Evolutionary conservation across 2,329 filamentous ascomycete genomes (phyloP).

Genomic region (Pseudocercospora pini-densiflorae): DNA sequence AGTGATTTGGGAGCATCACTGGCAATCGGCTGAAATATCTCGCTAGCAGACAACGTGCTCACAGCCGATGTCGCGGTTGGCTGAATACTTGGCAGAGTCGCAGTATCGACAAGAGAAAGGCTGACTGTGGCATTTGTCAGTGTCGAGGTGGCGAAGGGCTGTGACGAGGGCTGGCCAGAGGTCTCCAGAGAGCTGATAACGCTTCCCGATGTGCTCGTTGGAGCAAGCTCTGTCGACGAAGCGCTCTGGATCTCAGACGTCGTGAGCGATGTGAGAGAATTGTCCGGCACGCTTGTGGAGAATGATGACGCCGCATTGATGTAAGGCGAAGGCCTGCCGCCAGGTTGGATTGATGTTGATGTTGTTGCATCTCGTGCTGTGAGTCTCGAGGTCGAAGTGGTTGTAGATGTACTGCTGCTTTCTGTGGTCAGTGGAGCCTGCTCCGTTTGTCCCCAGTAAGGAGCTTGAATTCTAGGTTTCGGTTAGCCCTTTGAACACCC

Average conservation of each 20-base stretch:
- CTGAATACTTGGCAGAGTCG: constrained; percentile 28
- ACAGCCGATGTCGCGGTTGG: constrained; percentile 35
- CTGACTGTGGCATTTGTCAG: constrained; percentile 27
- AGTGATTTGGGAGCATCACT: constrained; percentile 47
- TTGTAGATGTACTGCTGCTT: constrained; percentile 7
- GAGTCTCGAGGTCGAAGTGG: constrained; percentile 13
- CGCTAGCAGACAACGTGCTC: constrained; percentile 31
- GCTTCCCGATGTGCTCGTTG: constrained; percentile 27
- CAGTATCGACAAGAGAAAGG: constrained; percentile 38
- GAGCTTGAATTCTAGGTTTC: constrained; percentile 19
- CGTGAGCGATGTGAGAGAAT: constrained; percentile 33
- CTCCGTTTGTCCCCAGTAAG: constrained; percentile 4
- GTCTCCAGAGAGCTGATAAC: constrained; percentile 33
- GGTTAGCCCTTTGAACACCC: neutral
- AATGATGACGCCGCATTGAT: constrained; percentile 13
- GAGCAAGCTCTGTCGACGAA: constrained; percentile 20
- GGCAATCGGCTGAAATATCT: constrained; percentile 50
- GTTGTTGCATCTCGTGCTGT: constrained; percentile 21
- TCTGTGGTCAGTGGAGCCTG: constrained; percentile 4
- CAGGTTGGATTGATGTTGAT: neutral
- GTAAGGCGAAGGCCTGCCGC: neutral
- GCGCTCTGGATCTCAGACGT: constrained; percentile 39
- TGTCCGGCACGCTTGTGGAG: constrained; percentile 32
- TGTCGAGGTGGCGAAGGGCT: constrained; percentile 38
- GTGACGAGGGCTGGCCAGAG: constrained; percentile 30